These are phyloP conservation scores for Rutstroemia sp. DNA, from an alignment of 2,329 filamentous ascomycete genomes.

Conservation along the genomic window DNA sequence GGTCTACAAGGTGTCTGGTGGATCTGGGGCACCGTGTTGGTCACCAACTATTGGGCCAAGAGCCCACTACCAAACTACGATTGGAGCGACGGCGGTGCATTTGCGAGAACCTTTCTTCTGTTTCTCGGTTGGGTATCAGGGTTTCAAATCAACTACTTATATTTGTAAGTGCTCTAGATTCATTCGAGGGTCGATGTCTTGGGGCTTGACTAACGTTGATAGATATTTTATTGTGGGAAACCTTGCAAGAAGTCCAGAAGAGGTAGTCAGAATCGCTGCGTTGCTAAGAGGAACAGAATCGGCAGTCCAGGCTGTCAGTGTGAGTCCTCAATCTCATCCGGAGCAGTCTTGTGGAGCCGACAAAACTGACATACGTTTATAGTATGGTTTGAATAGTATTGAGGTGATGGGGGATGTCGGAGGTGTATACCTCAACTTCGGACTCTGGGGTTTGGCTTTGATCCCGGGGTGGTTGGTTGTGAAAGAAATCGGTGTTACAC, in stretches of 20 bases:
- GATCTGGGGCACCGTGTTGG: constrained; percentile 62
- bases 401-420: constrained; percentile 57
- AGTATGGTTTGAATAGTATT: constrained; percentile 59
- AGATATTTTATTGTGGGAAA: constrained; percentile 66
- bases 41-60: constrained; percentile 47
- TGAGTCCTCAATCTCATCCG: constrained; percentile 24
- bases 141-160: constrained; percentile 70
- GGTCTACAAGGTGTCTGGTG: constrained; percentile 60
- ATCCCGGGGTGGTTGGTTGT: constrained; percentile 61
- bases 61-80: constrained; percentile 52
- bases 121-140: constrained; percentile 60
- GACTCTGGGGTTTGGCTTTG: constrained; percentile 56
- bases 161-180: constrained; percentile 40
- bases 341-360: background rate
- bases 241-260: constrained; percentile 50
- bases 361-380: background rate
- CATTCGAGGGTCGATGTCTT: background rate
- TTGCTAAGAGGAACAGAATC: constrained; percentile 64
- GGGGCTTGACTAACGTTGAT: background rate
- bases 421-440: constrained; percentile 64
- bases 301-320: constrained; percentile 63
- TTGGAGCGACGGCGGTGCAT: constrained; percentile 51
- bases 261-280: constrained; percentile 62
- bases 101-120: constrained; percentile 58
- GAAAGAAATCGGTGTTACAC: constrained; percentile 22